Percentiles rank a stretch among this genome's conserved stretches.
Conservation (phyloP, 1,284 basidiomycete genomes). For the Singerocomus inundabilis region DNA sequence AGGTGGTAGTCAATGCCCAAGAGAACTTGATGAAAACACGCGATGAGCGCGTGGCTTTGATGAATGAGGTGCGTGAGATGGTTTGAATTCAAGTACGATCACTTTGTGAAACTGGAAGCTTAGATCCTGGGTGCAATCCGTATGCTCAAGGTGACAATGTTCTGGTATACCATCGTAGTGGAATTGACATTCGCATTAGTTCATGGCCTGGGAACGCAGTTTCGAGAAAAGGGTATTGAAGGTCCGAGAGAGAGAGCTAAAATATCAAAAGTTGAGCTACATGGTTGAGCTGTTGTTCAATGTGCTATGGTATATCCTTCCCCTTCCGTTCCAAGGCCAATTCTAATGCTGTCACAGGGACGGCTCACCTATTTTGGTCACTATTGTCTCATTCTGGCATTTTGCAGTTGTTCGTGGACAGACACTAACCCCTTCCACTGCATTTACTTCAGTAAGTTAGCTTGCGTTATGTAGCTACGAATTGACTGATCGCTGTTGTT, state of each 20-base stretch:
- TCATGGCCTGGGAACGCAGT: conserved; percentile 94
- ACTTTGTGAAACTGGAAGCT: conserved; percentile 1
- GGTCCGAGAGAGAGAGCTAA: conserved; percentile 77
- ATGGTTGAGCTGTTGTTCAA: conserved; percentile 81
- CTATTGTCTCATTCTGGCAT: conserved; percentile 81
- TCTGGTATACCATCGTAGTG: not conserved
- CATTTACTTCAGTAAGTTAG: conserved; percentile 59
- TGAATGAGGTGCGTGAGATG: conserved; percentile 72
- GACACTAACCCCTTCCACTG: conserved; percentile 76
- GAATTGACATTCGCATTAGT: conserved; percentile 42
- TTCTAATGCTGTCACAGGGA: conserved; percentile 46
- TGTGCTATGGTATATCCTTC: conserved; percentile 61
- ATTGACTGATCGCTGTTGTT: conserved; percentile 6
- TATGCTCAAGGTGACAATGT: conserved; percentile 76
- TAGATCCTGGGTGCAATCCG: conserved; percentile 83
- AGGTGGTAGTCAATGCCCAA: conserved; percentile 79
- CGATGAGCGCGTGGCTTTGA: conserved; percentile 85
- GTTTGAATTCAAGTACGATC: not conserved
- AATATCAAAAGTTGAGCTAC: conserved; percentile 84
- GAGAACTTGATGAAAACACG: conserved; percentile 91
- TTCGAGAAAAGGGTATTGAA: conserved; percentile 78
- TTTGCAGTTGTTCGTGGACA: conserved; percentile 71
- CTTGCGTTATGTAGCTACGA: not conserved
- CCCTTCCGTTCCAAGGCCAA: conserved; percentile 6
- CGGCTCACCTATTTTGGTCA: conserved; percentile 72